A percentile compares a stretch with the other conserved stretches of the same genome.
These are phyloP conservation scores for Cercis canadensis DNA, from an alignment of 306 rosid species.

Conservation along the genomic window DNA sequence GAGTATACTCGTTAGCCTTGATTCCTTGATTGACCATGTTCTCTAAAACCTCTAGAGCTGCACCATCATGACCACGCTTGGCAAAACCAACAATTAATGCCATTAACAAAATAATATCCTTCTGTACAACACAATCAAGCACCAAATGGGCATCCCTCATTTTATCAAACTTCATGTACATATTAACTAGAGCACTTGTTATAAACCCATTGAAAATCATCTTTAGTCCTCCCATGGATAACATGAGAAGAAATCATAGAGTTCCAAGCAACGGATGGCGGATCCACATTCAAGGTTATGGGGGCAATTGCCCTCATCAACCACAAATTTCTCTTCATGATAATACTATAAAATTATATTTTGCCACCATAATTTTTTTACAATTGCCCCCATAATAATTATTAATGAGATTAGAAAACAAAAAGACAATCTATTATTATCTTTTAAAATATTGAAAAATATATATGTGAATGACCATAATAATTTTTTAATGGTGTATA, in stretches of 20 bases:
- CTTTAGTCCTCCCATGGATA: constrained; percentile 45
- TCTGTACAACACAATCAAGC: constrained; percentile 56
- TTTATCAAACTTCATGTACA: constrained; percentile 68
- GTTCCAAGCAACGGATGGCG: too few relatives aligned
- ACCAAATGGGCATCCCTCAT: constrained; percentile 61
- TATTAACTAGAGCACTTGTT: constrained; percentile 63
- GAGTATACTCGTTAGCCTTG: constrained; percentile 67
- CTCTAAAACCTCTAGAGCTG: constrained; percentile 59
- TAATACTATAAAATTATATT: too few relatives aligned
- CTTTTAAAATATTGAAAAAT: too few relatives aligned
- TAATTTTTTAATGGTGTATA: too few relatives aligned
- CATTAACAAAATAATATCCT: constrained; percentile 72
- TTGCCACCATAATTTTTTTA: too few relatives aligned
- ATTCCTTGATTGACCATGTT: constrained; percentile 52
- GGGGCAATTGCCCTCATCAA: too few relatives aligned
- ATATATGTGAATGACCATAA: too few relatives aligned
- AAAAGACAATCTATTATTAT: too few relatives aligned
- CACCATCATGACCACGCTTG: constrained; percentile 52
- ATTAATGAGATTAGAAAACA: too few relatives aligned
- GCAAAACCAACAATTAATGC: constrained; percentile 73
- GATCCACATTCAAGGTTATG: too few relatives aligned
- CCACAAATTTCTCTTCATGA: too few relatives aligned
- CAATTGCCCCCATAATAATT: too few relatives aligned
- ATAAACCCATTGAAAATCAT: constrained; percentile 62
- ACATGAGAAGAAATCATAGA: constrained; percentile 58